Evolutionary conservation across 371 early-diverging fungal genomes (phyloP).

Genomic region (Capniomyces stellatus): DNA sequence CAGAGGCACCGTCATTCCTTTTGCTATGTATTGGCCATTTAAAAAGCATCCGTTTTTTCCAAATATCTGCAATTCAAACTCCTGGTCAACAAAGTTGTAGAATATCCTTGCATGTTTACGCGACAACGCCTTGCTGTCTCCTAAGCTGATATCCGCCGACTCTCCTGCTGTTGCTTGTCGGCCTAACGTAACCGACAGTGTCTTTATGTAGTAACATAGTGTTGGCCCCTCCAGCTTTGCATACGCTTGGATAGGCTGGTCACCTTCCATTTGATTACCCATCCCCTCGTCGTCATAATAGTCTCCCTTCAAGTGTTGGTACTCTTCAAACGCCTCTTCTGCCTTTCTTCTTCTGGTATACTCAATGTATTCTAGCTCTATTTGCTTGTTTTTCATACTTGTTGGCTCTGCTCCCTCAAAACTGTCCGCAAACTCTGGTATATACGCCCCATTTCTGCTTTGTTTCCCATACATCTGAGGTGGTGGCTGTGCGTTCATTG

Average conservation of each 20-base stretch:
- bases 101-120: slow-evolving; percentile 64
- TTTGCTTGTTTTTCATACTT: too few species aligned
- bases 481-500: too few species aligned
- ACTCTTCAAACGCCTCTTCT: too few species aligned
- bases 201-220: slow-evolving; percentile 63
- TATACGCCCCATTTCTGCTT: too few species aligned
- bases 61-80: slow-evolving; percentile 60
- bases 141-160: slow-evolving; percentile 60
- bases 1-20: slow-evolving; percentile 46
- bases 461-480: too few species aligned
- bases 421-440: too few species aligned
- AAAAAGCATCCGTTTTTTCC: slow-evolving; percentile 79
- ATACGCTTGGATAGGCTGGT: slow-evolving; percentile 44
- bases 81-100: slow-evolving; percentile 58
- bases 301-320: too few species aligned
- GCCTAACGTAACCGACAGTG: slow-evolving; percentile 59
- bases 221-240: slow-evolving; percentile 74
- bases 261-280: neutral
- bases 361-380: too few species aligned
- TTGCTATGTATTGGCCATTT: slow-evolving; percentile 51
- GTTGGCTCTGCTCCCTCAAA: too few species aligned
- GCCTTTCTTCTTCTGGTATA: too few species aligned
- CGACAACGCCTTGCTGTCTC: slow-evolving; percentile 62
- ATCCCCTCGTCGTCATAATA: too few species aligned
- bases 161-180: slow-evolving; percentile 36